Conservation (phyloP, 2,329 filamentous ascomycete genomes). For the Fusarium sp. region DNA sequence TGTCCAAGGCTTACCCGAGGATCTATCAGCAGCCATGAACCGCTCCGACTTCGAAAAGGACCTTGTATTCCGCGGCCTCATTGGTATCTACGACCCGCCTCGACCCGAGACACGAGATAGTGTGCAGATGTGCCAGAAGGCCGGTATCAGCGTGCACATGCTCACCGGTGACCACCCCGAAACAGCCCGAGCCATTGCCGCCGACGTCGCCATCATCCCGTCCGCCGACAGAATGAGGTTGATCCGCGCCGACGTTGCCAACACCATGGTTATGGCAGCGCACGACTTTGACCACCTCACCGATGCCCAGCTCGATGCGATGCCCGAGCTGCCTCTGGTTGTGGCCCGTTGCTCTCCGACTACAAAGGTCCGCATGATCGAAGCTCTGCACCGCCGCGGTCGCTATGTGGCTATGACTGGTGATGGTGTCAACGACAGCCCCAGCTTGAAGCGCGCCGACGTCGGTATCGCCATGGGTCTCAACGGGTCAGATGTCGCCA, state of each 20-base stretch:
- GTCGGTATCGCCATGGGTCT: conserved; percentile 75
- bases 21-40: conserved; percentile 26
- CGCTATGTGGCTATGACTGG: conserved; percentile 74
- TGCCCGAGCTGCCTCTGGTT: conserved; percentile 71
- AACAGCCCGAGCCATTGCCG: conserved; percentile 68
- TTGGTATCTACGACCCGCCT: conserved; percentile 74
- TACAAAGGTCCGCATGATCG: conserved; percentile 79
- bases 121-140: conserved; percentile 64
- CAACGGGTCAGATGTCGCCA: conserved; percentile 74
- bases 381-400: conserved; percentile 71
- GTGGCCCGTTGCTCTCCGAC: conserved; percentile 75
- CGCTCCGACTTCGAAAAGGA: conserved; percentile 56
- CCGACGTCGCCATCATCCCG: conserved; percentile 67
- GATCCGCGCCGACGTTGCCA: conserved; percentile 60
- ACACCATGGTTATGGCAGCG: conserved; percentile 69
- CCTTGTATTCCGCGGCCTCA: conserved; percentile 69
- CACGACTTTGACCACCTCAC: conserved; percentile 70
- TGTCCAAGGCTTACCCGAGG: conserved; percentile 30
- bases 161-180: conserved; percentile 71
- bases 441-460: conserved; percentile 71
- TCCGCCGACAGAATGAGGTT: conserved; percentile 48
- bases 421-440: conserved; percentile 75
- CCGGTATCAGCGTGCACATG: conserved; percentile 71
- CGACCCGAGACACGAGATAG: conserved; percentile 65
- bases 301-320: conserved; percentile 68